These are phyloP conservation scores for Mucor lusitanicus DNA, from an alignment of 371 early-diverging fungal species.

Conservation along the genomic window DNA sequence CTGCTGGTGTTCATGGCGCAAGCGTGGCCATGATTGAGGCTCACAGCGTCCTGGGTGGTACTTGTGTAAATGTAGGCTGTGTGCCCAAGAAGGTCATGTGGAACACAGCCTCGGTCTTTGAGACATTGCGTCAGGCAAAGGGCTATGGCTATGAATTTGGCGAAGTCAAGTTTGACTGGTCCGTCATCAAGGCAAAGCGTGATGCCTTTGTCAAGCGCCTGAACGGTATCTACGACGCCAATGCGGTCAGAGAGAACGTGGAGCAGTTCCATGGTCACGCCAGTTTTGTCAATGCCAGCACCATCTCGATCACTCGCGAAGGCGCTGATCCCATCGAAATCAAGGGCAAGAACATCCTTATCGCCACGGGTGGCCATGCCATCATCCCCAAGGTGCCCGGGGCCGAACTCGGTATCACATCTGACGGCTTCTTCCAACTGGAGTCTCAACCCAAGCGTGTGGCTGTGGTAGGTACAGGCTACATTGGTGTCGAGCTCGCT, in stretches of 20 bases:
- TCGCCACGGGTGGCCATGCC: slow-evolving; percentile 82
- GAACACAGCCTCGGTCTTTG: slow-evolving; percentile 85
- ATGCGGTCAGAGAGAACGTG: slow-evolving; percentile 83
- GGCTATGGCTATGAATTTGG: slow-evolving; percentile 80
- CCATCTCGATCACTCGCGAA: slow-evolving; percentile 58
- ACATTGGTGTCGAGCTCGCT: slow-evolving; percentile 96
- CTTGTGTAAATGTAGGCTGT: slow-evolving; percentile 97
- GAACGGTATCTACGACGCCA: slow-evolving; percentile 92
- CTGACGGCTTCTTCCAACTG: slow-evolving; percentile 95
- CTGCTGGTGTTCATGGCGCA: slow-evolving; percentile 85
- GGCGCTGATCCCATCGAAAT: slow-evolving; percentile 35
- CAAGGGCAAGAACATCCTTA: slow-evolving; percentile 77
- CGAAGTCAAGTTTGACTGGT: slow-evolving; percentile 27
- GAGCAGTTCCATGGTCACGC: slow-evolving; percentile 83
- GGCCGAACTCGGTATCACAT: slow-evolving; percentile 83
- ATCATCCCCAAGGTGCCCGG: slow-evolving; percentile 76
- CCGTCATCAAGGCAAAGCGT: slow-evolving; percentile 78
- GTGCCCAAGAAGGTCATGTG: slow-evolving; percentile 99
- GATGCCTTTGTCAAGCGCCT: slow-evolving; percentile 92
- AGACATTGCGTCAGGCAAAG: slow-evolving; percentile 80
- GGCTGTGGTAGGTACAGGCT: slow-evolving; percentile 81
- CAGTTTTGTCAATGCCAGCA: slow-evolving; percentile 70
- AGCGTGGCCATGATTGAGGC: slow-evolving; percentile 90
- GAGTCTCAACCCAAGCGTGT: slow-evolving; percentile 89
- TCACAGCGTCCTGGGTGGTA: slow-evolving; percentile 85